Base-by-base conservation (phyloP, 2,329 filamentous ascomycete genomes). In the Alternaria postmessia region DNA sequence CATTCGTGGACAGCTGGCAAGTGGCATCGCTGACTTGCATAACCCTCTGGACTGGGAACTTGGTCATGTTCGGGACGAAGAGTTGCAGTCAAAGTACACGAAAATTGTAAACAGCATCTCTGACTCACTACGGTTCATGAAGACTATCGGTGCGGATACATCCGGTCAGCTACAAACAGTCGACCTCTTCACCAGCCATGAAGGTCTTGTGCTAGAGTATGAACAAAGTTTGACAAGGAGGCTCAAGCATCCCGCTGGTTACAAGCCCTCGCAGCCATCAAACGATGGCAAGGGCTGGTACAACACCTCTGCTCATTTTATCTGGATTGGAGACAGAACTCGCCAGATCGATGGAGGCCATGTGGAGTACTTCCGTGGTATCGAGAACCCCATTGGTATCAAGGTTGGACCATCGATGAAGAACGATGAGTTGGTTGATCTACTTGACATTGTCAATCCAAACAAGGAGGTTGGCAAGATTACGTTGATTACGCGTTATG, bases 311-410 rank as follows among this genome's bases (percentile, higher is more conserved):
- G 92, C 93, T 0, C 95, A 99, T 78, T 98, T 99, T 83, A 86
- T 99, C 77, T 99, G 95, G 95, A 96, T 99, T 71, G 95, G 95
- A 55, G 95, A 99, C 79, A 91, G 95, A 66, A 99, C 95, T 2
- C 88, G 95, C 47, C 94, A 98, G 80, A 88, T 97, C 46, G 91
- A 95, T 75, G 92, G 94, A 70, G 94, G 91, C 0, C 95, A 99
- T 79, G 91, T 99, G 63, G 95, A 99, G 81, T 99, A 96, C 84
- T 96, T 98, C 86, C 91, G 95, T 46, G 95, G 95, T 59, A 91
- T 99, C 67, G 90, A 92, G 72, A 99, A 99, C 81, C 95, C 95
- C 0, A 92, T 99, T 69, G 95, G 95, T 63, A 90, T 99, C 80
- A 99, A 99, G 80, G 91, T 99, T 59, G 95, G 95, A 0, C 95